Evolutionary conservation across 2,329 filamentous ascomycete genomes (phyloP), one percentile per base, ranked within the genome.

Genomic region (Parastagonospora avenae): DNA sequence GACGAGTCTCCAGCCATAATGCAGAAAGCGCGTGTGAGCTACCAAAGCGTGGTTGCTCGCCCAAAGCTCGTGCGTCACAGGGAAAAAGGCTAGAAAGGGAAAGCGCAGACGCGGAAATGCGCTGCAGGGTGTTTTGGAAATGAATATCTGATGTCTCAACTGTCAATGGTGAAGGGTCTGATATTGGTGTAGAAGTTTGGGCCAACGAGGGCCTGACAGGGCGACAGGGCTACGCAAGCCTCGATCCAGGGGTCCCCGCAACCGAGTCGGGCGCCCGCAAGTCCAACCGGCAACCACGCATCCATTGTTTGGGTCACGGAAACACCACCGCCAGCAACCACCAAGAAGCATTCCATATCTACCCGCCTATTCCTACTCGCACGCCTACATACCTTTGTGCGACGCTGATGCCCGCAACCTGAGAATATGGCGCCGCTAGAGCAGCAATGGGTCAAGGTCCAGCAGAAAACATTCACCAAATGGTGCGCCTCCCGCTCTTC

Each of bases 391-490:
- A 46, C 28, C 40, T 51, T 40, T 42, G 33, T 35, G 40, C 53
- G 46, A 52, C 39, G 54, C 58, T 60, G 59, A 72, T 73, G 68
- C 61, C 60, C 62, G 61, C 54, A 35, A 55, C 50, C 59, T 58
- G 48, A 48, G 52, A 33, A 50, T n/a, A 76, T 76, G 74, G 74
- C 74, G 55, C 76, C 78, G 64, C 76, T 79, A 68, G 83, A 87
- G 75, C 82, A 85, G 77, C 81, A 83, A 76, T 86, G 84, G 83
- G 79, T 86, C 66, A 84, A 82, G 71, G 92, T 96, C 77, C 93
- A 97, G 80, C 89, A 97, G 76, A 99, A 97, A 84, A 99, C 94
- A 27, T 99, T 99, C 77, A 96, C 92, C 52, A 99, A 97, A 90
- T 99, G 94, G 89, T 90, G 69, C 66, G 77, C 70, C 54, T 41